Conservation (phyloP, 2,329 filamentous ascomycete species). For the Ceratocystis eucalypticola region DNA sequence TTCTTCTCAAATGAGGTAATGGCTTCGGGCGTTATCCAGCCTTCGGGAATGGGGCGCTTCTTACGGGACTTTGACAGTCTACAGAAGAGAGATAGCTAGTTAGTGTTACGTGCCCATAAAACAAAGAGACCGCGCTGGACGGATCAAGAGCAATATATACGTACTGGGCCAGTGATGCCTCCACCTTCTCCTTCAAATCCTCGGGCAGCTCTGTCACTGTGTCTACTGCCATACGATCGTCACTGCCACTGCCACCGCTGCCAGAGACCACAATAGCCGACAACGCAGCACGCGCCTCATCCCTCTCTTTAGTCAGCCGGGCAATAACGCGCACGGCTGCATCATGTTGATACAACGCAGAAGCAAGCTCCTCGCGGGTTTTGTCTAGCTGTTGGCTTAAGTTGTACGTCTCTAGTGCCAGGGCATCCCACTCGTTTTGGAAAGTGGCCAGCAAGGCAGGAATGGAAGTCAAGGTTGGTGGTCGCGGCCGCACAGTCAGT, state of each 20-base stretch:
- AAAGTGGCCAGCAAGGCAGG: slow-evolving; percentile 87
- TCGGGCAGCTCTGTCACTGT: slow-evolving; percentile 57
- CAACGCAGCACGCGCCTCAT: slow-evolving; percentile 81
- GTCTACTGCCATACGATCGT: slow-evolving; percentile 90
- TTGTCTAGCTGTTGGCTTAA: slow-evolving; percentile 79
- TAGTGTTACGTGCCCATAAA: neutral
- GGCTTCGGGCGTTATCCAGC: slow-evolving; percentile 66
- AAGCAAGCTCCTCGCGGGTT: slow-evolving; percentile 84
- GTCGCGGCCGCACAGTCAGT: slow-evolving; percentile 73
- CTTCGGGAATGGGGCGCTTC: slow-evolving; percentile 74
- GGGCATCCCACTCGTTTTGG: slow-evolving; percentile 95
- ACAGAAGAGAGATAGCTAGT: neutral
- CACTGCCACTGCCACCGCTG: slow-evolving; percentile 33
- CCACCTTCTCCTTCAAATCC: slow-evolving; percentile 56
- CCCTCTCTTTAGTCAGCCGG: slow-evolving; percentile 74
- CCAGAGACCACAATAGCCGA: slow-evolving; percentile 66
- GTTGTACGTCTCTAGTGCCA: slow-evolving; percentile 83
- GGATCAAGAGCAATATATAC: slow-evolving; percentile 26
- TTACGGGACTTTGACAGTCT: slow-evolving; percentile 79
- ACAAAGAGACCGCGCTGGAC: no score
- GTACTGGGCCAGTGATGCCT: slow-evolving; percentile 67
- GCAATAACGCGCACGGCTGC: slow-evolving; percentile 93
- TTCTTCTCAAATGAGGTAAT: slow-evolving; percentile 40
- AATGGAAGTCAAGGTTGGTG: slow-evolving; percentile 89
- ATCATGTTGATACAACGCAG: slow-evolving; percentile 91